Evolutionary conservation across 2,329 filamentous ascomycete genomes (phyloP), one percentile per base, ranked within the genome.

Genomic region (Colletotrichum limetticola): DNA sequence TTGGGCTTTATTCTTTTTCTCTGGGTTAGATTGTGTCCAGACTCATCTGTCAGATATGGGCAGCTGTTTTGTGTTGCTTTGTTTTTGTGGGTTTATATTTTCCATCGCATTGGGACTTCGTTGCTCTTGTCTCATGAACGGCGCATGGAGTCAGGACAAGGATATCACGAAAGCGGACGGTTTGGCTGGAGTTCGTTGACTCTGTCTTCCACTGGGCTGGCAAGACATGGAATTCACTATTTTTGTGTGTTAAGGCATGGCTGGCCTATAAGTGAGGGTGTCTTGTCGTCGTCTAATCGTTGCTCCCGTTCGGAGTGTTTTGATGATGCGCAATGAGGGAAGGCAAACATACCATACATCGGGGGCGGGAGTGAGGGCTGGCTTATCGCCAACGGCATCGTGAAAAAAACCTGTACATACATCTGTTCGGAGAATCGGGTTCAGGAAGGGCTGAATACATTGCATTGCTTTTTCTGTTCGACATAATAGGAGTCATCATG

Each of bases 361-460:
- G 19, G 19, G 30, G 49, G 35, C 22, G 26, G 55, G 62, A 11
- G 56, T 9, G 14, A 32, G 53, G 26, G 26, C n/a, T 12, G 49
- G 64, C 58, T 24, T 37, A 35, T 55, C 49, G 61, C 60, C 56
- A 46, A 66, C 53, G 49, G 49, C 66, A 55, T 74, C 66, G 77
- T 80, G 80, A 78, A 77, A 78, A 78, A 80, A 82, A 80, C 79
- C 77, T 84, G 83, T 84, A 83, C 80, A 84, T 83, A 83, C 81
- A 80, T 79, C 80, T 82, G 81, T 81, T 80, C 74, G 79, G 79
- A 78, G 77, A 78, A 80, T 77, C 76, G 74, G 78, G 75, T 76
- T 79, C 71, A 76, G 75, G 76, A 77, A 81, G 79, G 82, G 79
- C 68, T 76, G 70, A 76, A 69, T 72, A 72, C 66, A 76, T 66